These are phyloP conservation scores for Hypericum perforatum DNA, from an alignment of 345 rosid species.

Conservation along the genomic window DNA sequence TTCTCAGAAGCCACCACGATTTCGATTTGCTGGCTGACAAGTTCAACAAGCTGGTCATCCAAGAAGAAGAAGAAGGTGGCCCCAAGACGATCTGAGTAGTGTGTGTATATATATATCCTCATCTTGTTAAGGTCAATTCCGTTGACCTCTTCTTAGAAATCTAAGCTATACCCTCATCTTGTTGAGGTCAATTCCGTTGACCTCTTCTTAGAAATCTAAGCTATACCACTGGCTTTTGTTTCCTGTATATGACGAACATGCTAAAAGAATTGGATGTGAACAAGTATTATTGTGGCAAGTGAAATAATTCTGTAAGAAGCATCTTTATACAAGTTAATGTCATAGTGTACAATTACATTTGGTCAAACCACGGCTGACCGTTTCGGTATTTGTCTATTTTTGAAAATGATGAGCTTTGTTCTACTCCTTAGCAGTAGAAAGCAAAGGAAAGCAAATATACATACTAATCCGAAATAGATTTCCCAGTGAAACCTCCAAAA, in stretches of 20 bases:
- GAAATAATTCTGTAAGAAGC: not conserved
- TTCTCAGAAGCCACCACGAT: conserved; percentile 48
- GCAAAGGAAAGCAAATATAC: conserved; percentile 41
- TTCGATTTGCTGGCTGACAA: conserved; percentile 33
- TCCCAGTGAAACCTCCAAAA: conserved; percentile 38
- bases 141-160: conserved; percentile 1
- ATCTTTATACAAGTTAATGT: not conserved
- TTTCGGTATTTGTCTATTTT: conserved; percentile 35
- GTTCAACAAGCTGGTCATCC: conserved; percentile 16
- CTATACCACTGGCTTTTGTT: no score
- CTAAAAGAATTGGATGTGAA: no score
- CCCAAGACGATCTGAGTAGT: conserved; percentile 10
- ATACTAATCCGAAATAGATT: conserved; percentile 32
- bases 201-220: not conserved
- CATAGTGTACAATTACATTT: not conserved
- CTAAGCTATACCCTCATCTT: no score
- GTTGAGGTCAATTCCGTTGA: conserved; percentile 9
- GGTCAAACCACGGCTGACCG: conserved; percentile 20
- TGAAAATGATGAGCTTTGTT: conserved; percentile 35
- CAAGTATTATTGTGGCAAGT: no score
- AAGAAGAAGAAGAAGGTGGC: conserved; percentile 16
- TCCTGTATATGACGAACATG: no score
- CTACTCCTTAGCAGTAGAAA: conserved; percentile 42
- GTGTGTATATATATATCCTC: not conserved
- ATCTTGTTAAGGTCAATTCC: conserved; percentile 1